Evolutionary conservation across 371 early-diverging fungal genomes (phyloP), one percentile per base, ranked within the genome.

Genomic region (Rhizopus arrhizus): DNA sequence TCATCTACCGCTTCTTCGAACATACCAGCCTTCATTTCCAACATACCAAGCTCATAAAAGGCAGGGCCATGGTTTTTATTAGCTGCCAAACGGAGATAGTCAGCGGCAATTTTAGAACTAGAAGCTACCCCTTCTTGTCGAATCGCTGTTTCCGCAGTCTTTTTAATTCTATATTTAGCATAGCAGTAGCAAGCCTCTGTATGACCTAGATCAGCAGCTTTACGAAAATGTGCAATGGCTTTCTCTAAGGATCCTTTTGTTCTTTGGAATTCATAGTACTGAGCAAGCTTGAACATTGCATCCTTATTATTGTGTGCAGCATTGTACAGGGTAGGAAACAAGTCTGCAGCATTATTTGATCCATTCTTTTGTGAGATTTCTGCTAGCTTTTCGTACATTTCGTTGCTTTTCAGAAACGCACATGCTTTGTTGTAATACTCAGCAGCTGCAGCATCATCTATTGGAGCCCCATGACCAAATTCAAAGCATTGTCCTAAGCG

Each of bases 401-500:
- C 60, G 12, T 59, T 56, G 45, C 49, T 65, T n/a, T 56, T 41
- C 28, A 65, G 34, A 12, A 51, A 62, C 16, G 49, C 50, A 56
- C 49, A 55, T 0, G 68, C 68, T 41, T 62, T 62, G 12, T 43
- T 54, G 13, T 66, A 66, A 12, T 53, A 62, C 9, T 67, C 59
- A 5, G 49, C 22, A 0, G 53, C 68, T 32, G 22, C 38, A 31
- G 40, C 35, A 10, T 50, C 31, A 33, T 67, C 46, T 4, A 47
- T 43, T 9, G 46, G 13, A 13, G 56, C 56, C 42, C 59, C 49
- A 22, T 59, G 43, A 12, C 62, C 62, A 41, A 62, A 28, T 22
- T 66, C 58, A 15, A 58, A 60, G 32, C 67, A 66, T 56, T 67
- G 68, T 12, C 63, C 62, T 11, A 67, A 28, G 11, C 68, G 55